A percentile compares a stretch with the other conserved stretches of the same genome.
Conservation (phyloP, 148 eudicot genomes). For the Linanthus parryae region DNA sequence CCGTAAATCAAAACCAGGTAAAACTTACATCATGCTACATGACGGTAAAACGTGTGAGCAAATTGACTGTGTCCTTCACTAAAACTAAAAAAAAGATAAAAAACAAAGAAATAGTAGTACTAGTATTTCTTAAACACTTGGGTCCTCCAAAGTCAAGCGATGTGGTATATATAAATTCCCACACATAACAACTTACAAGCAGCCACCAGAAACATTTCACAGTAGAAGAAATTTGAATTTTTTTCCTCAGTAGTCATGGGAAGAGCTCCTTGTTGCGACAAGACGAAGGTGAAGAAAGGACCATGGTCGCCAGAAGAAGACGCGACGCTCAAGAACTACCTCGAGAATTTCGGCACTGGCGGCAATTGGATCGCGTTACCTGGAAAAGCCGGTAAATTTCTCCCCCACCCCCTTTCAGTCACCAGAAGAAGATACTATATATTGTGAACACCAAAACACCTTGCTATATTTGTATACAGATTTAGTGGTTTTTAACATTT, state of each 20-base stretch:
- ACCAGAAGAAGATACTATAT: no score
- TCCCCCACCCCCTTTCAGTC: slow-evolving; percentile 12
- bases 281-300: slow-evolving; percentile 63
- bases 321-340: slow-evolving; percentile 45
- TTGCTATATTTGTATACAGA: no score
- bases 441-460: no score
- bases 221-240: background rate
- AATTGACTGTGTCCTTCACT: no score
- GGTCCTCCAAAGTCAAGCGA: slow-evolving; percentile 12
- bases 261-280: slow-evolving; percentile 79
- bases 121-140: background rate
- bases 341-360: slow-evolving; percentile 49
- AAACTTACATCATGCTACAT: no score
- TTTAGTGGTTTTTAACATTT: no score
- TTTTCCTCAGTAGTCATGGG: slow-evolving; percentile 30
- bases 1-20: no score
- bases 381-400: slow-evolving; percentile 42
- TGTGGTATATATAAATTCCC: slow-evolving; percentile 1
- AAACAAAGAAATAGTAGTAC: background rate
- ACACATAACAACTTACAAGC: slow-evolving; percentile 2
- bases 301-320: slow-evolving; percentile 87
- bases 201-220: background rate
- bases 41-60: no score
- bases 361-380: slow-evolving; percentile 78
- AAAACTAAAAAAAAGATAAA: slow-evolving; percentile 4